Evolutionary conservation across 768 basidiomycete genomes (phyloP).

Genomic region (Ramaria rubella): DNA sequence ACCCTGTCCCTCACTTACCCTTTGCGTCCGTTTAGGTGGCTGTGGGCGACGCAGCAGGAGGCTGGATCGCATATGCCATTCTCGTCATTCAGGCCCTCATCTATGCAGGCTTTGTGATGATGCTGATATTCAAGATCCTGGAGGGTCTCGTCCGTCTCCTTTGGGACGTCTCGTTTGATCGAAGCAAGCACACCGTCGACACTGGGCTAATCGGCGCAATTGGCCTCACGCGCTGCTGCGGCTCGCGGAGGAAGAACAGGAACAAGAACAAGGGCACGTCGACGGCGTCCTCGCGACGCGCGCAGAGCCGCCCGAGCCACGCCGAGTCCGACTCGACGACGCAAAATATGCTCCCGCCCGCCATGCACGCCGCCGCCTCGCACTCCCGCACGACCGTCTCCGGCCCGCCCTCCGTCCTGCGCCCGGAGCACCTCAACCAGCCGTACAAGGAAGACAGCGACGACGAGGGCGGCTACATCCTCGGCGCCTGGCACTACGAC

Average conservation of each 20-base stretch:
- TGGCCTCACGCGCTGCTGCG: slow-evolving; percentile 60
- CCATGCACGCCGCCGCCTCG: neutral
- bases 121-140: slow-evolving; percentile 78
- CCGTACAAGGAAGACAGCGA: slow-evolving; percentile 77
- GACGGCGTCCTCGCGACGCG: neutral
- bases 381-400: slow-evolving; percentile 32
- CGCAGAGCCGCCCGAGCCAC: neutral
- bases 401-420: slow-evolving; percentile 59
- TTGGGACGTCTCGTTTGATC: slow-evolving; percentile 77
- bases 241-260: slow-evolving; percentile 40
- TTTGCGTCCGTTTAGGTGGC: slow-evolving; percentile 51
- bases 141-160: slow-evolving; percentile 78
- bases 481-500: slow-evolving; percentile 84
- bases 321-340: slow-evolving; percentile 11
- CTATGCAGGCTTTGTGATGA: slow-evolving; percentile 73
- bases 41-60: slow-evolving; percentile 70
- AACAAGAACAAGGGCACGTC: slow-evolving; percentile 10
- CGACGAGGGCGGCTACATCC: slow-evolving; percentile 77
- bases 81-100: slow-evolving; percentile 73
- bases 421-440: slow-evolving; percentile 70
- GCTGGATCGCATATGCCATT: slow-evolving; percentile 94
- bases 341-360: slow-evolving; percentile 11
- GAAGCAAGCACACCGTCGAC: slow-evolving; percentile 70
- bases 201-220: slow-evolving; percentile 85
- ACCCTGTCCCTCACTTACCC: slow-evolving; percentile 14